Conservation (phyloP, 208 protist genomes). For the Crithidia bombi region DNA sequence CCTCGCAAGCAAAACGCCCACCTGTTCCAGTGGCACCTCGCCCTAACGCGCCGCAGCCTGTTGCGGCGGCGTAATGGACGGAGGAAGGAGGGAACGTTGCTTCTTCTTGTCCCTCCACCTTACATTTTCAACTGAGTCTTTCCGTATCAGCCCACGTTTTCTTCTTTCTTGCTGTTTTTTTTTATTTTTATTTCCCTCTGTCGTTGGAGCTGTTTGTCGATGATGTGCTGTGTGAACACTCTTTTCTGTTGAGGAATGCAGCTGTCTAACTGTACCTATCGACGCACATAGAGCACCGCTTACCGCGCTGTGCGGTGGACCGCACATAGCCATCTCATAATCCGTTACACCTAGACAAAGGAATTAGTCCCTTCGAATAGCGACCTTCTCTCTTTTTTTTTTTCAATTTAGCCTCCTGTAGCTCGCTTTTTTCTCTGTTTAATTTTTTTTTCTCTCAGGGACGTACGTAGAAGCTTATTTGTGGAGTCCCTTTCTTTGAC, state of each 20-base stretch:
- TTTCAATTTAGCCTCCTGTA: slow-evolving; percentile 1
- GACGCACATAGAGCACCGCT: not conserved
- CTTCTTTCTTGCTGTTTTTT: slow-evolving; percentile 4
- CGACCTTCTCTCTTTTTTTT: slow-evolving; percentile 3
- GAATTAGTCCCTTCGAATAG: not conserved
- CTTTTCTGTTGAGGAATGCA: not conserved
- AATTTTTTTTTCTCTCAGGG: not conserved
- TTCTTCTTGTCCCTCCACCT: not conserved
- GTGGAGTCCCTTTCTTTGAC: not conserved
- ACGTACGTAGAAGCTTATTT: not conserved
- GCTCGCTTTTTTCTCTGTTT: too few relatives aligned
- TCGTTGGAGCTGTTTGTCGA: not conserved
- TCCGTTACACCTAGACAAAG: not conserved
- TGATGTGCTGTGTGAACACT: not conserved
- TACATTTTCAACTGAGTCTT: not conserved
- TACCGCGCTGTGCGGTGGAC: not conserved
- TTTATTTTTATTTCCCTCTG: not conserved
- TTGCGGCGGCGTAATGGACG: not conserved
- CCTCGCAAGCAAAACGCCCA: slow-evolving; percentile 4
- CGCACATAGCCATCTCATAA: slow-evolving; percentile 16
- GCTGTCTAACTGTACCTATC: not conserved
- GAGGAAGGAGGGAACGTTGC: not conserved
- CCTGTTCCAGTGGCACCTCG: slow-evolving; percentile 16
- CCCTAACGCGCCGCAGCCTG: slow-evolving; percentile 2
- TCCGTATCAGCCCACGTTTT: slow-evolving; percentile 6